A percentile compares a stretch with the other conserved stretches of the same genome.
Conservation (phyloP, 192 early-diverging fungal species). For the Backusella parvicylindrica region DNA sequence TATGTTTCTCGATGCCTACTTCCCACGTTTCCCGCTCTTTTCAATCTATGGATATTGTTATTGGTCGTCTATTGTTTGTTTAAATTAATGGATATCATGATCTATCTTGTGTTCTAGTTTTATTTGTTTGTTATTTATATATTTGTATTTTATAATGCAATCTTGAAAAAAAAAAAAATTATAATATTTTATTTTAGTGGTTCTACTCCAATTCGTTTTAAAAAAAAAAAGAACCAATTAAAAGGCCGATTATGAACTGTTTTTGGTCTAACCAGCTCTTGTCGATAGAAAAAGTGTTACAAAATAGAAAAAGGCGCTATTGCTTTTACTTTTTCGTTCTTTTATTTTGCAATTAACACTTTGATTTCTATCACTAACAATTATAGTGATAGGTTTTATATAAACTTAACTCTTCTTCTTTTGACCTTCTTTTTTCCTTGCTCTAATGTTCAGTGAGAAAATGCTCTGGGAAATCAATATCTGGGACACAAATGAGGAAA, state of each 20-base stretch:
- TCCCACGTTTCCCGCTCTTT: neutral
- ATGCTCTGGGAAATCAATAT: neutral
- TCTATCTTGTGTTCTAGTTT: conserved; percentile 1
- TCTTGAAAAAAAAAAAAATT: neutral
- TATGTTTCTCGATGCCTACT: neutral
- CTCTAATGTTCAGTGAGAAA: neutral
- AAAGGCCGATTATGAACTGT: neutral
- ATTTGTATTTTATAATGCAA: conserved; percentile 3
- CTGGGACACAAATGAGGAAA: neutral
- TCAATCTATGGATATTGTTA: neutral
- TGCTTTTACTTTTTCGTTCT: neutral
- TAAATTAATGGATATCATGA: neutral
- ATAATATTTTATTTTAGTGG: neutral
- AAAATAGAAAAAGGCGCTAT: neutral
- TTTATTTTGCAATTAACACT: neutral
- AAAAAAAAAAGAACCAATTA: neutral
- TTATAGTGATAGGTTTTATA: neutral
- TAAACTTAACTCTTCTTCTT: neutral
- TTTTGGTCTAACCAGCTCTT: neutral
- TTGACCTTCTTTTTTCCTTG: neutral
- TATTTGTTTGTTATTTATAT: conserved; percentile 3
- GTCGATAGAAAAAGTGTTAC: neutral
- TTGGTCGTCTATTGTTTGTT: neutral
- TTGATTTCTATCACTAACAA: neutral
- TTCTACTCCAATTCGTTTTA: neutral